A percentile compares a stretch with the other conserved stretches of the same genome.
phyloP scores from a whole-genome alignment of 352 stramenopile genomes.

The Aphanomyces astaci region DNA sequence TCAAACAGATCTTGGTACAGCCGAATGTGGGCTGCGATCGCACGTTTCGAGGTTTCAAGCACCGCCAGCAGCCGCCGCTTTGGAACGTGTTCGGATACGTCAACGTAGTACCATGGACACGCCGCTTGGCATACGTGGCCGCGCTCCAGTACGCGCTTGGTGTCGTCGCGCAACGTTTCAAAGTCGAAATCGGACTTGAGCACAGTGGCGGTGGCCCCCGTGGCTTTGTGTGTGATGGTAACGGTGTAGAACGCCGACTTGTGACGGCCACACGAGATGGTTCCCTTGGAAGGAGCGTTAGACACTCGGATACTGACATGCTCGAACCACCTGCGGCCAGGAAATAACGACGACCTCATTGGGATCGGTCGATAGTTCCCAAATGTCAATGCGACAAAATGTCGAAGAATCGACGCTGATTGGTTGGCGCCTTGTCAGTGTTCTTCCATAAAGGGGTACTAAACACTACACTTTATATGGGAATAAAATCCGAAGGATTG shows the following conservation, averaged over 20 bases:
- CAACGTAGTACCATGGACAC: conserved; percentile 35
- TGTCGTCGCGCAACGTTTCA: conserved; percentile 29
- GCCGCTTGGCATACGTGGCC: conserved; percentile 42
- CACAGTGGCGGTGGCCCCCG: conserved; percentile 30
- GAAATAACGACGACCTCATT: too few relatives aligned
- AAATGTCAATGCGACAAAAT: too few relatives aligned
- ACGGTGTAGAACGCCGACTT: conserved; percentile 31
- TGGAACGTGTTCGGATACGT: not conserved
- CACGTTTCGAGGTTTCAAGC: not conserved
- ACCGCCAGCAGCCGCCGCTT: not conserved
- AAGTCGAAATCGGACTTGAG: conserved; percentile 47
- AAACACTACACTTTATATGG: too few relatives aligned
- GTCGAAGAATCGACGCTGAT: too few relatives aligned
- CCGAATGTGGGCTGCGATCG: not conserved
- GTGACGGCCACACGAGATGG: not conserved
- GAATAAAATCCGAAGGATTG: too few relatives aligned
- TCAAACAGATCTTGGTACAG: conserved; percentile 13
- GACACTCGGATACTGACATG: not conserved
- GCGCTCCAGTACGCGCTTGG: conserved; percentile 39
- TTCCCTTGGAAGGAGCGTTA: not conserved
- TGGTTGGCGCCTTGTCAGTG: not conserved
- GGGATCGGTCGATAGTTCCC: too few relatives aligned
- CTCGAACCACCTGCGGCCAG: not conserved
- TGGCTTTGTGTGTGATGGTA: conserved; percentile 32
- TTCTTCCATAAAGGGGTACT: not conserved